Base-by-base conservation (phyloP, 179 eudicot species). In the Corrigiola litoralis region DNA sequence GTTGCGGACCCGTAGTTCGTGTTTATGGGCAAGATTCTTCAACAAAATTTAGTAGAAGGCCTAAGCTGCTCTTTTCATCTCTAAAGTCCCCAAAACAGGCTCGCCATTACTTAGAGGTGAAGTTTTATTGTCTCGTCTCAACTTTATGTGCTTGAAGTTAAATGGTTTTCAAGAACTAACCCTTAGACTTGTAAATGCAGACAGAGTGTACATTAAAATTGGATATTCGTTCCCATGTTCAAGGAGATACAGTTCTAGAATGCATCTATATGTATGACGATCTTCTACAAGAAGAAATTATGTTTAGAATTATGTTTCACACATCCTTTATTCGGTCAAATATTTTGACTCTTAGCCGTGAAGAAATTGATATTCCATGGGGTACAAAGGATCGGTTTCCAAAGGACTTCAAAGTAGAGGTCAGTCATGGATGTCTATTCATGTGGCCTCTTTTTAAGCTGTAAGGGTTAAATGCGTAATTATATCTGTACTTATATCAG, bases 181-280 rank as follows among this genome's bases (percentile, higher is more conserved):
- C 55, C 40, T 40, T 70, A 63, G 56, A n/a, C 49, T 66, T 58
- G 32, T 55, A 53, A 74, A 52, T 86, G 89, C 95, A 90, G 99
- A 85, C 70, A 79, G 95, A 92, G 77, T 84, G 90, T 76, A 73
- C 75, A 37, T 69, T 83, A 37, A 90, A 90, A 70, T 61, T 92
- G 70, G 84, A 90, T 79, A 81, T 87, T 66, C 89, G 69, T 66
- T 77, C 82, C 50, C 85, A 79, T 60, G 78, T 92, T 74, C 94
- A 92, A 86, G 98, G 98, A 45, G 98, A 92, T 75, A 80, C 87
- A 58, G 92, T 92, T 45, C 79, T 90, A 64, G 98, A 92, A 81
- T 92, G 98, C 67, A 53, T 90, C 59, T 95, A 92, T 82, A 70
- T 89, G 75, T 80, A 73, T 42, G 88, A 82, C 63, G 87, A 79